These are phyloP conservation scores for Penicillium salamii DNA, from an alignment of 495 filamentous ascomycete species.

Conservation along the genomic window DNA sequence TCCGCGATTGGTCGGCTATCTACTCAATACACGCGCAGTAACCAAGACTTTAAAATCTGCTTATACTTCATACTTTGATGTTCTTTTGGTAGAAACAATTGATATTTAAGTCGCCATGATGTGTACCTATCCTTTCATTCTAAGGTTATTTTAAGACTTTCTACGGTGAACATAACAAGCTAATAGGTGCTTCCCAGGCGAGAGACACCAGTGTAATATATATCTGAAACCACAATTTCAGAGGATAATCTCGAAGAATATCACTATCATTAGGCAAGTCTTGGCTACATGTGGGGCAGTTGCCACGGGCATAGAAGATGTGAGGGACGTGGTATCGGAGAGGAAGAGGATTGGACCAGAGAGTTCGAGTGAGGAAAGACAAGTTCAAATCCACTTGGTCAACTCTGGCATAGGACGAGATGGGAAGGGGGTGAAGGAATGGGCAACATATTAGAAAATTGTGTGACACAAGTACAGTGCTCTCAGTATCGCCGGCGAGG, in stretches of 20 bases:
- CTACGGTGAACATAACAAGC: too few relatives aligned
- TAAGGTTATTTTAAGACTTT: too few relatives aligned
- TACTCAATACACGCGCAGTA: too few relatives aligned
- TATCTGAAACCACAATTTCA: too few relatives aligned
- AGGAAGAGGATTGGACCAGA: background rate
- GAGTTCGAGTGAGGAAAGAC: background rate
- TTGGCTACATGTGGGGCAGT: background rate
- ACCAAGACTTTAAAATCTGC: too few relatives aligned
- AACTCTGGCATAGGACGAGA: conserved; percentile 1
- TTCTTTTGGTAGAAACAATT: too few relatives aligned
- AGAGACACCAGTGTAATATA: too few relatives aligned
- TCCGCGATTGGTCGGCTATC: too few relatives aligned
- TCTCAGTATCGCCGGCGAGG: conserved; percentile 13
- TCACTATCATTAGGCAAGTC: conserved; percentile 10
- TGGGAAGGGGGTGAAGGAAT: background rate
- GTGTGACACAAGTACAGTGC: conserved; percentile 15
- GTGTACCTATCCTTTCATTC: too few relatives aligned
- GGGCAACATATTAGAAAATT: conserved; percentile 21
- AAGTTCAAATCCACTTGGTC: background rate
- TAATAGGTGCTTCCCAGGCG: too few relatives aligned
- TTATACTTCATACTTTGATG: too few relatives aligned
- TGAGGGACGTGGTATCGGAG: conserved; percentile 3
- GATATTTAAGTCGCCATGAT: too few relatives aligned
- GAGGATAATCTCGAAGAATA: conserved; percentile 2
- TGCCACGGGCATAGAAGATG: background rate